Evolutionary conservation across 2,329 filamentous ascomycete genomes (phyloP).

Genomic region (Pseudogymnoascus verrucosus): DNA sequence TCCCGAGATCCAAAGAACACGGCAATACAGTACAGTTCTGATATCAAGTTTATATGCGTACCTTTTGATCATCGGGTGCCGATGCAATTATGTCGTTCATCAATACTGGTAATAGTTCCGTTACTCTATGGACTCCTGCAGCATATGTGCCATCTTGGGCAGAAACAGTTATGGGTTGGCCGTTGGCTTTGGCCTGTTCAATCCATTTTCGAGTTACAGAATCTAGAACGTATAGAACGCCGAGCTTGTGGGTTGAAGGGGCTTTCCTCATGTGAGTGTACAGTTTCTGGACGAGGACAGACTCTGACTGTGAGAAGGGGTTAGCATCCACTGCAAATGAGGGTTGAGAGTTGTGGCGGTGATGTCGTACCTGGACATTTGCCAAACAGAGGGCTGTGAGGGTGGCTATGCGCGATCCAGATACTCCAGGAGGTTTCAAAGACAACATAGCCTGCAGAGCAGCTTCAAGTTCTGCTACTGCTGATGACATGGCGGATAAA

Average conservation of each 20-base stretch:
- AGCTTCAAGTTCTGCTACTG: slow-evolving; percentile 84
- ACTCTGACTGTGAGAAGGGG: slow-evolving; percentile 66
- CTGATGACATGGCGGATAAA: slow-evolving; percentile 56
- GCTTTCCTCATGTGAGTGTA: slow-evolving; percentile 96
- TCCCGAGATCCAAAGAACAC: not conserved
- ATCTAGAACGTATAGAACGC: slow-evolving; percentile 99
- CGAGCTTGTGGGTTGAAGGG: slow-evolving; percentile 90
- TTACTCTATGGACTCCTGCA: slow-evolving; percentile 92
- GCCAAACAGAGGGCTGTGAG: slow-evolving; percentile 82
- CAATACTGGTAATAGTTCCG: slow-evolving; percentile 83
- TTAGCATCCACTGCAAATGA: slow-evolving; percentile 13
- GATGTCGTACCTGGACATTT: slow-evolving; percentile 69
- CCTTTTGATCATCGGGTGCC: slow-evolving; percentile 92
- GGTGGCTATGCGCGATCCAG: slow-evolving; percentile 80
- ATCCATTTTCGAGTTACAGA: slow-evolving; percentile 99
- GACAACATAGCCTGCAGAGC: slow-evolving; percentile 86
- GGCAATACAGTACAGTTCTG: slow-evolving; percentile 11
- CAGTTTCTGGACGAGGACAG: slow-evolving; percentile 88
- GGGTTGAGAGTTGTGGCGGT: slow-evolving; percentile 20
- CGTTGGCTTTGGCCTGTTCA: slow-evolving; percentile 82
- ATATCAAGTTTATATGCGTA: slow-evolving; percentile 46
- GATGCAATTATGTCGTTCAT: slow-evolving; percentile 92
- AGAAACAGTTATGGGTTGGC: slow-evolving; percentile 71
- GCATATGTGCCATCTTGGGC: slow-evolving; percentile 89
- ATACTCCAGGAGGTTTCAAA: slow-evolving; percentile 89